A percentile compares a stretch with the other conserved stretches of the same genome.
Evolutionary conservation across 768 basidiomycete species (phyloP).

Genomic region (Suillus discolor): DNA sequence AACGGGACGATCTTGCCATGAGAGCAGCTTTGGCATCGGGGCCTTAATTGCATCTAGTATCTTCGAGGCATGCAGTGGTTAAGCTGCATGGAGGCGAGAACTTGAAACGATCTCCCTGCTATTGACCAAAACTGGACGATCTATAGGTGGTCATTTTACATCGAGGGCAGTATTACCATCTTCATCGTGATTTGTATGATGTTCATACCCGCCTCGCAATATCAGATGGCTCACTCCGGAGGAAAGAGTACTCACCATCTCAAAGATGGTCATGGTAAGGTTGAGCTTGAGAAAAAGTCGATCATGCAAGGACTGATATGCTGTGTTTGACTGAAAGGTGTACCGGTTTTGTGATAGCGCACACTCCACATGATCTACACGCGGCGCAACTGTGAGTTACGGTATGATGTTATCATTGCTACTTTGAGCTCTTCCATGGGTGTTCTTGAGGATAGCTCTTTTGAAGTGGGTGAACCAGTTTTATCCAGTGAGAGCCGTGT

Average conservation of each 20-base stretch:
- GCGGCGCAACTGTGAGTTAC: constrained; percentile 69
- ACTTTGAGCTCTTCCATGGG: too few relatives aligned
- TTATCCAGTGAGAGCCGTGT: background rate
- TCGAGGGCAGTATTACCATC: background rate
- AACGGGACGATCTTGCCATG: constrained; percentile 38
- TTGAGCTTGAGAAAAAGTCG: constrained; percentile 28
- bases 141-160: constrained; percentile 18
- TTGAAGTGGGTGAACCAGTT: background rate
- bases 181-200: background rate
- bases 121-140: background rate
- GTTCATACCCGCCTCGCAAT: background rate
- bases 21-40: constrained; percentile 51
- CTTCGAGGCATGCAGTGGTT: background rate
- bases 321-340: constrained; percentile 73
- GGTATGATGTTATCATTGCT: constrained; percentile 48
- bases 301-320: constrained; percentile 51
- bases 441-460: background rate
- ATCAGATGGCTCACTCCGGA: background rate
- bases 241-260: constrained; percentile 43
- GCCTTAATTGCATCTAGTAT: constrained; percentile 16
- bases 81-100: constrained; percentile 45
- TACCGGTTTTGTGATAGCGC: constrained; percentile 62
- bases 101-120: constrained; percentile 11
- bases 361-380: constrained; percentile 65
- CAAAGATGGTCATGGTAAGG: constrained; percentile 44